phyloP scores from a whole-genome alignment of 2,329 filamentous ascomycete species.

The Fusarium sp. region DNA sequence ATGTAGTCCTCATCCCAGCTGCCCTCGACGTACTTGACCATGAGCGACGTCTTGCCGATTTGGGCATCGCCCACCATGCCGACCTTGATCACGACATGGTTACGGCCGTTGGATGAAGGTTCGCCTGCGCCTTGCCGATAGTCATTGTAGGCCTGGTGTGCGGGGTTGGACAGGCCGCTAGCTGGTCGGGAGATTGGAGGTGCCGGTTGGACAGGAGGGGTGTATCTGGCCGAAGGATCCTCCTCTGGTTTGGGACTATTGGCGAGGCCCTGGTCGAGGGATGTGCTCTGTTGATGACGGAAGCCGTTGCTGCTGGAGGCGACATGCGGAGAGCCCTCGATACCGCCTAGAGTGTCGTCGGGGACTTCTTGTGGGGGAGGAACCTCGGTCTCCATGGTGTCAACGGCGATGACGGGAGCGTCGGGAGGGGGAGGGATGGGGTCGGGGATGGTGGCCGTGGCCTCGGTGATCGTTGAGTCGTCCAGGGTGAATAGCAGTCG shows the following conservation, averaged over 20 bases:
- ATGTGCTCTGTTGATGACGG: constrained; percentile 60
- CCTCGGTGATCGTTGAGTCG: constrained; percentile 41
- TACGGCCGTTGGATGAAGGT: constrained; percentile 61
- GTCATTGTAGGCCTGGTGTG: constrained; percentile 56
- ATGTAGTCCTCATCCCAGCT: constrained; percentile 99
- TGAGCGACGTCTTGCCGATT: constrained; percentile 98
- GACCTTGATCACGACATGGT: constrained; percentile 96
- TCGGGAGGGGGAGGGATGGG: constrained; percentile 33
- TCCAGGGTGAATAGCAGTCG: constrained; percentile 59
- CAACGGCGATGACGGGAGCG: constrained; percentile 55
- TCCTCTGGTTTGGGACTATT: constrained; percentile 56
- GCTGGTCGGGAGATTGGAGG: constrained; percentile 65
- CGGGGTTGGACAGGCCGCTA: constrained; percentile 64
- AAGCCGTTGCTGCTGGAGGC: constrained; percentile 48
- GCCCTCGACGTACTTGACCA: constrained; percentile 99
- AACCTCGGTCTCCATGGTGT: constrained; percentile 61
- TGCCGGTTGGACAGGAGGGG: constrained; percentile 58
- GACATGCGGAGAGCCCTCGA: constrained; percentile 61
- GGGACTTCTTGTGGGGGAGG: constrained; percentile 51
- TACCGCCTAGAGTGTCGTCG: constrained; percentile 63
- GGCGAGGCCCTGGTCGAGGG: constrained; percentile 62
- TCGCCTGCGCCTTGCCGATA: constrained; percentile 56
- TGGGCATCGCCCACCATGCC: constrained; percentile 99
- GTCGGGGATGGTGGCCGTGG: constrained; percentile 33
- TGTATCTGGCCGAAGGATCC: constrained; percentile 59